Base-by-base conservation (phyloP, 2,329 filamentous ascomycete genomes). In the Talaromyces sp. region DNA sequence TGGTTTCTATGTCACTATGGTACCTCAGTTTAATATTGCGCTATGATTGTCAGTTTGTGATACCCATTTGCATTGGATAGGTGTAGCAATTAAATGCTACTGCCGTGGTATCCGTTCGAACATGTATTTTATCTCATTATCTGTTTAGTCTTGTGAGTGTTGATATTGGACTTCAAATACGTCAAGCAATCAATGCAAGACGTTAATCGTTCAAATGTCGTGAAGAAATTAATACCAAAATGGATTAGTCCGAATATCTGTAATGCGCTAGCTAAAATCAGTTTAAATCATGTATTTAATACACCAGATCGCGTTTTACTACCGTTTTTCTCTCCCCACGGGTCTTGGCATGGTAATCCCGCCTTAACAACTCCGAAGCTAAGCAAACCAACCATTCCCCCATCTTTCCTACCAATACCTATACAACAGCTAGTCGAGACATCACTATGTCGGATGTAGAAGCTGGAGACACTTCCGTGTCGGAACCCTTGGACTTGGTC, bases 401-500 rank as follows among this genome's bases (percentile, higher is more conserved):
- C 45, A 33, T 21, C 45, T 17, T 48, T n/a, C n/a, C 17, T 28
- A 19, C 28, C 45, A 48, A 28, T 35, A 35, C 28, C 17, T 33
- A 19, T 10, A 15, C 17, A 13, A 33, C 45, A 48, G 45, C 45
- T 35, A 17, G 45, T 35, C 45, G n/a, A 48, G 45, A 13, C 17
- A 46, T 46, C 17, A 48, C 33, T 3, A 97, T 97, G 92, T 89
- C 92, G 67, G 92, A 96, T 75, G 83, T 81, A 63, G 89, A 89
- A 70, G 89, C 91, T 70, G 80, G 84, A 59, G 73, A 80, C 54
- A 80, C 81, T 65, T 83, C 89, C 58, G 89, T 91, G 58, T 87
- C 92, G 55, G 93, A 99, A 79, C 93, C 95, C 57, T 88, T 99
- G 70, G 94, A 97, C 75, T 86, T 99, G 41, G 94, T 99, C 66